Evolutionary conservation across 2,329 filamentous ascomycete species (phyloP), one percentile per base, ranked within the genome.

Genomic region (Ophiobolus disseminans): DNA sequence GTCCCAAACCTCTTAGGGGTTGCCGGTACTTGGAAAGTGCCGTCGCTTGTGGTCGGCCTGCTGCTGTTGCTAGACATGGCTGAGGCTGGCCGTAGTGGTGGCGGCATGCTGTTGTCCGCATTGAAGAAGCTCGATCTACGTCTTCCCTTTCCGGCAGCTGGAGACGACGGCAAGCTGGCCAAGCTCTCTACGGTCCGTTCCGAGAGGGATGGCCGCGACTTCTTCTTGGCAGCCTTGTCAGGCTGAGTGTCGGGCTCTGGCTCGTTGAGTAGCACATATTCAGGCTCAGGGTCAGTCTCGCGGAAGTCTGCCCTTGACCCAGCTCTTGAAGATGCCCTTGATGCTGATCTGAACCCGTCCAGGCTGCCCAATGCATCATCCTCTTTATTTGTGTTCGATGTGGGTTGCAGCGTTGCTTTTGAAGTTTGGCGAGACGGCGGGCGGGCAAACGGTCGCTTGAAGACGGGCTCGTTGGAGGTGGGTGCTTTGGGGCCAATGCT

Each of bases 141-240:
- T 49, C 84, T 84, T 42, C 56, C 80, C 83, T 36, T 88, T 72
- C 84, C 52, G 16, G 56, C 56, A 4, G 64, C 63, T 3, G 92
- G 91, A 0, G 91, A 94, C 0, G 89, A 85, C 0, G 91, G 89
- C 22, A 96, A 77, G 37, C 86, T 83, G 3, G 91, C 82, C 5
- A 97, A 76, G 0, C 90, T 96, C 69, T 96, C 90, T 32, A 96
- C 86, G 0, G 92, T 95, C 48, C 93, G 81, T 62, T 97, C 92
- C 0, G 88, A 86, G 3, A 97, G 78, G 0, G 90, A 92, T 11
- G 76, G 76, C 10, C 78, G 67, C 4, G 74, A 63, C 57, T 41
- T 82, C 78, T 43, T 66, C 45, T 57, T 48, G 9, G 49, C 54
- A 9, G 55, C 53, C 34, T 54, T 57, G 5, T 43, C 42, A 1